Base-by-base conservation (phyloP, 2,329 filamentous ascomycete genomes). In the Exophiala sp. region DNA sequence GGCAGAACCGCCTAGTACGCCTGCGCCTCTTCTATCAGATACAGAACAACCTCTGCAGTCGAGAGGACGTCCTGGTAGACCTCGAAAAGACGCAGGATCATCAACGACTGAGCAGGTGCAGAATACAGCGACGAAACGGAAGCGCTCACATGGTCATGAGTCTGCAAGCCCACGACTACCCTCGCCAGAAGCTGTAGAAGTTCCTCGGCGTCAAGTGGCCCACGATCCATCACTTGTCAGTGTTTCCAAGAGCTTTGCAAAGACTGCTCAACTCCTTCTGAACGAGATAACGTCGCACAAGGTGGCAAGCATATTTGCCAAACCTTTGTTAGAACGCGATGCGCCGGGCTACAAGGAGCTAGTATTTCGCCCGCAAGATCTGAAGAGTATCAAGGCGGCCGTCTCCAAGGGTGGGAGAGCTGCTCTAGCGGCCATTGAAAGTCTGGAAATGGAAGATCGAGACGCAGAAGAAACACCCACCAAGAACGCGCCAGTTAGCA, bases 271-370 rank as follows among this genome's bases (percentile, higher is more conserved):
- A 3, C 85, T 86, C 3, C 84, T 88, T 10, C 77, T 91, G 59
- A 88, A 91, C 65, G 85, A 89, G 63, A 88, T 91, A 55, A 82
- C 84, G 20, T 87, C 84, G 49, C 88, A 91, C 67, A 86, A 87
- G 33, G 83, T 88, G 62, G 88, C 87, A 42, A 89, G 88, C 61
- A 89, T 89, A 71, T 92, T 92, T 66, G 85, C 86, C 24, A 85
- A 85, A 50, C 85, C 86, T 1, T 79, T 92, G 45, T 86, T 87
- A 9, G 86, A 90, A 60, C 81, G 81, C 35, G 85, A 89, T 63
- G 88, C 88, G 0, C 88, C 88, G 0, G 87, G 87, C 4, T 92
- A 92, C 65, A 83, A 81, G 57, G 82, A 84, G 59, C 81, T 91
- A 48, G 86, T 92, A 38, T 78, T 88, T 50, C 83, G 86, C 45